phyloP scores from a whole-genome alignment of 257 asterid genomes.

The Agastache rugosa region DNA sequence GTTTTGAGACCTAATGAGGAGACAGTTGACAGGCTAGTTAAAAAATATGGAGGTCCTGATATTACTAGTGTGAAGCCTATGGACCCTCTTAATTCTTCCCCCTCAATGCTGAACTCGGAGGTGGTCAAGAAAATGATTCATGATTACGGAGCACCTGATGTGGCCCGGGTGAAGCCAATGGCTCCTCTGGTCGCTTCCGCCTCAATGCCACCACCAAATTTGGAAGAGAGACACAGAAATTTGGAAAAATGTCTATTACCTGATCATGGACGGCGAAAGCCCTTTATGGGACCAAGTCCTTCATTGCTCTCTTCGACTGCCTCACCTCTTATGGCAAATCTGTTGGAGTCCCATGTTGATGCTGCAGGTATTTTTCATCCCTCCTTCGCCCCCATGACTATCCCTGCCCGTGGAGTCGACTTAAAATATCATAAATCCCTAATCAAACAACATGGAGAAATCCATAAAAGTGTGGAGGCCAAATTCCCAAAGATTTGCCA shows the following conservation, averaged over 20 bases:
- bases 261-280: slow-evolving; percentile 14
- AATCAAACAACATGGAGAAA: slow-evolving; percentile 48
- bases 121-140: slow-evolving; percentile 26
- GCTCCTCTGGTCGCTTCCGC: slow-evolving; percentile 30
- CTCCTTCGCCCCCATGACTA: not conserved
- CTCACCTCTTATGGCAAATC: slow-evolving; percentile 11
- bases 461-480: slow-evolving; percentile 12
- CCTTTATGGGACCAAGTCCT: slow-evolving; percentile 6
- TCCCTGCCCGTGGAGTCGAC: slow-evolving; percentile 36
- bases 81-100: not conserved
- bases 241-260: slow-evolving; percentile 22
- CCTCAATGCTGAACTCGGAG: slow-evolving; percentile 29
- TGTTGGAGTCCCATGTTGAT: not conserved
- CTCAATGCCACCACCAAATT: slow-evolving; percentile 16
- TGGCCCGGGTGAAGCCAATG: slow-evolving; percentile 9
- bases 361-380: slow-evolving; percentile 20
- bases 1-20: slow-evolving; percentile 12
- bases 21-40: slow-evolving; percentile 13
- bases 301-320: not conserved
- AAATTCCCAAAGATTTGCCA: slow-evolving; percentile 19
- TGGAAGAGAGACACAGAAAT: slow-evolving; percentile 25
- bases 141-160: slow-evolving; percentile 38
- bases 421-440: slow-evolving; percentile 34
- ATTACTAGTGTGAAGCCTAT: not conserved
- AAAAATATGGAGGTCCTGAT: slow-evolving; percentile 30